Percentiles rank a stretch among this genome's conserved stretches.
phyloP scores from a whole-genome alignment of 345 rosid species.

The Populus simonii region DNA sequence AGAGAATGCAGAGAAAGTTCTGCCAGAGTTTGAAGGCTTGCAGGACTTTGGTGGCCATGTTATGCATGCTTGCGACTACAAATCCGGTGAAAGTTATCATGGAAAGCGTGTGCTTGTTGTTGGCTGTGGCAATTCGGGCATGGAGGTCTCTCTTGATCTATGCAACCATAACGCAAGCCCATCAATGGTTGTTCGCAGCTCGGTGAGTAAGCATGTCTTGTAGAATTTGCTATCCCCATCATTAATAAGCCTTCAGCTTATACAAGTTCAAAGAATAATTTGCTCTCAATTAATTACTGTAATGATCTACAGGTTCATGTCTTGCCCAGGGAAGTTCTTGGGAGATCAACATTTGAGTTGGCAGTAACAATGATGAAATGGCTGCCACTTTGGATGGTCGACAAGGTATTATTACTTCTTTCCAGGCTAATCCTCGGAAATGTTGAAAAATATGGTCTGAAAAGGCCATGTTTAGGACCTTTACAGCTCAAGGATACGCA shows the following conservation, averaged over 20 bases:
- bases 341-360: slow-evolving; percentile 35
- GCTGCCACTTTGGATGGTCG: slow-evolving; percentile 72
- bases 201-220: slow-evolving; percentile 40
- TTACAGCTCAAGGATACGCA: slow-evolving; percentile 52
- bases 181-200: slow-evolving; percentile 77
- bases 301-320: slow-evolving; percentile 23
- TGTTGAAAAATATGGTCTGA: slow-evolving; percentile 56
- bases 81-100: slow-evolving; percentile 55
- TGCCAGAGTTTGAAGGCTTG: slow-evolving; percentile 72
- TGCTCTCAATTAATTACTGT: neutral
- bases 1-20: slow-evolving; percentile 79
- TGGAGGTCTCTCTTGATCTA: slow-evolving; percentile 87
- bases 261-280: no score
- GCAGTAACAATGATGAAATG: slow-evolving; percentile 57
- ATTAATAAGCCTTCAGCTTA: neutral
- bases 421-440: slow-evolving; percentile 59
- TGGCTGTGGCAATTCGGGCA: slow-evolving; percentile 92
- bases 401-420: slow-evolving; percentile 53
- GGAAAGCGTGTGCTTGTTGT: slow-evolving; percentile 71
- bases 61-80: slow-evolving; percentile 70
- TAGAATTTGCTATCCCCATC: neutral
- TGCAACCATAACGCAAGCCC: slow-evolving; percentile 66
- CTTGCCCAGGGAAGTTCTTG: slow-evolving; percentile 22
- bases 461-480: slow-evolving; percentile 64
- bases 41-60: slow-evolving; percentile 56